Percentiles rank a stretch among this genome's conserved stretches.
These are phyloP conservation scores for Hondaea fermentalgiana DNA, from an alignment of 108 stramenopile species.

Conservation along the genomic window DNA sequence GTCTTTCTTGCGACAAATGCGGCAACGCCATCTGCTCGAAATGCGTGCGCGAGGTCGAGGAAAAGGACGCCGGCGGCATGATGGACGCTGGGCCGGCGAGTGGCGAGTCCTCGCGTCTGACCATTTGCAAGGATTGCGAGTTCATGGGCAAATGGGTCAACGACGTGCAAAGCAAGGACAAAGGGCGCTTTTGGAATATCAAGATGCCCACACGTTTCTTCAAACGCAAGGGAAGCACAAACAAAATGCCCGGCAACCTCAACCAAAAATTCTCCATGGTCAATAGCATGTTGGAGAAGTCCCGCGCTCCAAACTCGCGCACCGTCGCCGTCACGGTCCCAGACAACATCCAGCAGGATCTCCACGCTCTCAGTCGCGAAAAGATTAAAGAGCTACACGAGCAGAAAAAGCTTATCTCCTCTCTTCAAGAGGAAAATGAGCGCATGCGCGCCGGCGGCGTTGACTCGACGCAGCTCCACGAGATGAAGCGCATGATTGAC, in stretches of 20 bases:
- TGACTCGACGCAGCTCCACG: neutral
- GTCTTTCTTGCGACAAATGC: neutral
- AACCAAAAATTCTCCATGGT: constrained; percentile 1
- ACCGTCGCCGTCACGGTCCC: neutral
- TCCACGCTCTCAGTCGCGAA: neutral
- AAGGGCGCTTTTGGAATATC: neutral
- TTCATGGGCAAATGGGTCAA: constrained; percentile 18
- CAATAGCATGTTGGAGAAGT: neutral
- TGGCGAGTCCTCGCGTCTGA: neutral
- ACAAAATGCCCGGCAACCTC: neutral
- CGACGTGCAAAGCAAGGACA: neutral
- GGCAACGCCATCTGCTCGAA: neutral
- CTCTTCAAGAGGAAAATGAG: neutral
- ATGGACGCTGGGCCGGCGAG: neutral
- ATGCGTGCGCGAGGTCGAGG: neutral
- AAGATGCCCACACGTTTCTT: constrained; percentile 5
- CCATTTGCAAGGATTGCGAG: constrained; percentile 14
- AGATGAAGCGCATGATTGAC: constrained; percentile 14
- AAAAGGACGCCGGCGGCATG: neutral
- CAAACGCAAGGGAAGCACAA: neutral
- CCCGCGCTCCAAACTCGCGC: neutral
- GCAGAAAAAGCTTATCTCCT: neutral
- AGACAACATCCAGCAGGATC: neutral
- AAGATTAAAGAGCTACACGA: neutral
- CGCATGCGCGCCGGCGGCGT: neutral